Base-by-base conservation (phyloP, 2,329 filamentous ascomycete species). In the Cytospora piceicola region DNA sequence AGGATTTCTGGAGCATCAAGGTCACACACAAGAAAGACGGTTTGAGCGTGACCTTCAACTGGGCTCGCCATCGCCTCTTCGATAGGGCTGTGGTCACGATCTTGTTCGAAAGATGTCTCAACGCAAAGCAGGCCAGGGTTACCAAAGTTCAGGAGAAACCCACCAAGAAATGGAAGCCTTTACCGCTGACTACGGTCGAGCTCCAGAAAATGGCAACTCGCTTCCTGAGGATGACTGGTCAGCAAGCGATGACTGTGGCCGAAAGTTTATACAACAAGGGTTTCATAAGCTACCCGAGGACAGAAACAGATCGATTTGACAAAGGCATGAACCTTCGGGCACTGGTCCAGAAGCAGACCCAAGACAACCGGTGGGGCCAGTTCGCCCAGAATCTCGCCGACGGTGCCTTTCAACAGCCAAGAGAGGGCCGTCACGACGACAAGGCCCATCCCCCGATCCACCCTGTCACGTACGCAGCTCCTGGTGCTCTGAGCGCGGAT, bases 371-470 rank as follows among this genome's bases (percentile, higher is more conserved):
- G 68, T 99, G 94, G 95, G 93, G 93, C 0, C 75, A 79, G 24
- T 97, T 94, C 76, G 93, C 94, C 4, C 90, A 90, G 75, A 83
- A 82, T 22, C 83, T 98, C 12, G 80, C 91, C 34, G 83, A 90
- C 68, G 93, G 93, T 3, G 89, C 82, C 11, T 98, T 97, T 75
- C 86, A 87, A 56, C 89, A 91, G 70, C 95, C 95, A 22, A 88
- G 94, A 52, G 85, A 90, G 70, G 95, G 95, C 4, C 86, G 88
- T 61, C 88, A 98, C 75, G 96, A 99, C 76, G 95, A 99, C 77
- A 95, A 97, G 77, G 95, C 95, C 0, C 95, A 99, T 78, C 95
- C 95, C 30, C 95, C 95, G 0, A 99, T 99, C 67, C 95, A 99
- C 72, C 95, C 95, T 0, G 90, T 99, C 67, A 91, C 91, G n/a